A percentile compares a stretch with the other conserved stretches of the same genome.
Evolutionary conservation across 1,284 basidiomycete species (phyloP).

Genomic region (Rhodotorula sp.): DNA sequence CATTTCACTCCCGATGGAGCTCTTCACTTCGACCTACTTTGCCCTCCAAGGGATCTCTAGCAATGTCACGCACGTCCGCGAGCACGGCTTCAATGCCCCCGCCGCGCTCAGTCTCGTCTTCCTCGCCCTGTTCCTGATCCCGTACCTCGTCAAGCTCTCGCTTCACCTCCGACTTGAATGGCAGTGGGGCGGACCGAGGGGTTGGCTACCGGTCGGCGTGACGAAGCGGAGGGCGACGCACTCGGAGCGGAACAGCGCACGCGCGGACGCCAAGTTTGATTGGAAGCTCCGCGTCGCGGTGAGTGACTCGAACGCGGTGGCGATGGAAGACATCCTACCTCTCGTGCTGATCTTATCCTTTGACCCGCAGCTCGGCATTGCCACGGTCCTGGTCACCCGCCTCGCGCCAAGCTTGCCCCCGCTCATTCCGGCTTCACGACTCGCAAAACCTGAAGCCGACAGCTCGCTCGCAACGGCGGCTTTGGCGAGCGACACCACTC

Average conservation of each 20-base stretch:
- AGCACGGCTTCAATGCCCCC: too few species aligned
- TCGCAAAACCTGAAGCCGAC: background rate
- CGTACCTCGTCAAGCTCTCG: background rate
- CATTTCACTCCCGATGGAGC: background rate
- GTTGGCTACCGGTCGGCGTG: background rate
- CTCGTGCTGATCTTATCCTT: background rate
- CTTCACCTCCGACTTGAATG: background rate
- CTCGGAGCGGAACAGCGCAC: conserved; percentile 4
- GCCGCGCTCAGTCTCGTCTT: background rate
- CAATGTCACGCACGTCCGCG: background rate
- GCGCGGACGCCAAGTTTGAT: background rate
- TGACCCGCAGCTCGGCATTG: background rate
- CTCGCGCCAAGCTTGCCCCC: background rate
- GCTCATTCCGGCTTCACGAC: background rate
- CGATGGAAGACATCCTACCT: background rate
- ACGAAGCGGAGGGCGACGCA: background rate
- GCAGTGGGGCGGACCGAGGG: background rate
- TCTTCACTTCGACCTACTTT: background rate
- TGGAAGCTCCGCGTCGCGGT: background rate
- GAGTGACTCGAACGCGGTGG: background rate
- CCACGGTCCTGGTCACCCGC: background rate
- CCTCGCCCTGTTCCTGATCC: background rate
- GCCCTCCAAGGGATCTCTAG: background rate
- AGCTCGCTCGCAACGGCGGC: background rate
- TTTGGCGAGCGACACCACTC: background rate